Base-by-base conservation (phyloP, 352 stramenopile species). In the Globisporangium orthogonon region DNA sequence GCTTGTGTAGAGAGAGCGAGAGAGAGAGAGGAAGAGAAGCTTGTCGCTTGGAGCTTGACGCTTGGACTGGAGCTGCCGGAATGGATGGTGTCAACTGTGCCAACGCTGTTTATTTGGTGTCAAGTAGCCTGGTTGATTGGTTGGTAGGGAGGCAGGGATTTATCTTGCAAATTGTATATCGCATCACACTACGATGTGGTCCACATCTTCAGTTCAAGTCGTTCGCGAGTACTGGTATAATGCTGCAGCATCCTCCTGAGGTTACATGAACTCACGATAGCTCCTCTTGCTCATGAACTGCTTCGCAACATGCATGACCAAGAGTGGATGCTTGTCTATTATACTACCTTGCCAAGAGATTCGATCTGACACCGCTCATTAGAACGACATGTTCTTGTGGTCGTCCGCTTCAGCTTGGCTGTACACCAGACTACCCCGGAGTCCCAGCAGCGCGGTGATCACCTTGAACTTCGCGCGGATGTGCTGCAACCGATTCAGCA, bases 311-410 rank as follows among this genome's bases (percentile, higher is more conserved):
- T 37, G 5, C 33, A 5, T 37, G 33, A 37, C 33, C 33, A 37
- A 37, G 23, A 23, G 33, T 45, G 13, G 15, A 9, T 6, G 40
- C 14, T 7, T 58, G 30, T 43, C 41, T 60, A 41, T 54, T 50
- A 40, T 43, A 52, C 43, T 50, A 1, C 9, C 17, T 28, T n/a
- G 2, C 17, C 43, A 29, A 7, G 10, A 14, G 43, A 15, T 29
- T 11, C 43, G 23, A 4, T 46, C 17, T 23, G 23, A 23, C 23
- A 23, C 23, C 4, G 39, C 23, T 53, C 13, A 0, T 15, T 28
- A 93, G 54, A 93, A 93, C 2, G 80, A 91, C 83, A 93, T 91
- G 62, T 91, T 85, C 65, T 91, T 91, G 65, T 93, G 83, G 28
- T 78, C 78, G 44, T 85, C 59, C 14, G 87, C 67, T 49, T 89